Evolutionary conservation across 768 basidiomycete genomes (phyloP).

Genomic region (Tephrocybe sp.): DNA sequence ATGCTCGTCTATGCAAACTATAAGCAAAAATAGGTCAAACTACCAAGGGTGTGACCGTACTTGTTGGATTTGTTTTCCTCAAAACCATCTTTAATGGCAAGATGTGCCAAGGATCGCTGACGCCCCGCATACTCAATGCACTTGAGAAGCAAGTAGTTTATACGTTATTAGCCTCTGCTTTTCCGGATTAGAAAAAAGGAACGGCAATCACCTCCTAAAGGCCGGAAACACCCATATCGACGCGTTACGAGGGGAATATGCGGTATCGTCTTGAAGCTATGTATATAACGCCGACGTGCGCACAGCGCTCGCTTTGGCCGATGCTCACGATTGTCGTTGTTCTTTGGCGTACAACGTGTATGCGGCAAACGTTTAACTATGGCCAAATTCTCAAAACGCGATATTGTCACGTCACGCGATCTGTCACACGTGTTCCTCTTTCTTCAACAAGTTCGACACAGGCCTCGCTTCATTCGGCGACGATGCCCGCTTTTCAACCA

Average conservation of each 20-base stretch:
- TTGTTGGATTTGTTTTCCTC: conserved; percentile 50
- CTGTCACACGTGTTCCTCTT: conserved; percentile 1
- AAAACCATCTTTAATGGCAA: conserved; percentile 25
- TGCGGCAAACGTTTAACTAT: neutral
- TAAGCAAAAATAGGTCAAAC: conserved; percentile 21
- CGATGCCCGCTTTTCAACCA: conserved; percentile 34
- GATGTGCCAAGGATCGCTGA: conserved; percentile 22
- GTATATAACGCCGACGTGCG: neutral
- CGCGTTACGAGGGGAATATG: neutral
- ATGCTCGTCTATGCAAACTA: conserved; percentile 40
- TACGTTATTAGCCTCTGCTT: neutral
- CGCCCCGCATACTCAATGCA: conserved; percentile 19
- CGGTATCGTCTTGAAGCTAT: neutral
- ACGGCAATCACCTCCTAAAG: conserved; percentile 25
- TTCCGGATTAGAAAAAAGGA: neutral
- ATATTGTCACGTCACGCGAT: conserved; percentile 9
- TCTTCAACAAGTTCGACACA: neutral
- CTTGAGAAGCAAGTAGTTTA: neutral
- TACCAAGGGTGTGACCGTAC: conserved; percentile 36
- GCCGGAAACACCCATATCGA: conserved; percentile 27
- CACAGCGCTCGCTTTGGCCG: neutral
- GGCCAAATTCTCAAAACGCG: conserved; percentile 3
- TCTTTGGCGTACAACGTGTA: no score
- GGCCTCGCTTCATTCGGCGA: neutral
- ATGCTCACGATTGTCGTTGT: neutral